Conservation (phyloP, 1,284 basidiomycete genomes). For the Moniliophthora roreri region DNA sequence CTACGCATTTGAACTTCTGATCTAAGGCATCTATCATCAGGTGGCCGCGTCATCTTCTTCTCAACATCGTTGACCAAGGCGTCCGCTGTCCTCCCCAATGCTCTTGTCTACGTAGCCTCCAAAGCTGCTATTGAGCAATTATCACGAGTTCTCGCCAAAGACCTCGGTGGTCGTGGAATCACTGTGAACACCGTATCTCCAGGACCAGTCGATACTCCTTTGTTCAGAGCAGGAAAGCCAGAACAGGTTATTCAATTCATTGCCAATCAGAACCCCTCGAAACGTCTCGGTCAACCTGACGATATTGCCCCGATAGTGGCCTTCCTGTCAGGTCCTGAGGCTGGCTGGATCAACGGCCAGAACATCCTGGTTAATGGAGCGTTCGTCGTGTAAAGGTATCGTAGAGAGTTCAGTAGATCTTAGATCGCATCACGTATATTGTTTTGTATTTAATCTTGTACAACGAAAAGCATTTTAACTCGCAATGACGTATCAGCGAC, state of each 20-base stretch:
- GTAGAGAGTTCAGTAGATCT: too few species aligned
- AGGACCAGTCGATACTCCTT: conserved; percentile 51
- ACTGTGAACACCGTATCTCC: conserved; percentile 60
- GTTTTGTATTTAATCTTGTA: too few species aligned
- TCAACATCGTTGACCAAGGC: conserved; percentile 47
- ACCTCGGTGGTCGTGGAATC: conserved; percentile 49
- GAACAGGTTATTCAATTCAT: conserved; percentile 45
- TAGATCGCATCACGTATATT: too few species aligned
- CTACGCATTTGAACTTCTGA: background rate
- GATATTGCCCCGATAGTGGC: conserved; percentile 54
- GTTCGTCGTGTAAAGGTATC: background rate
- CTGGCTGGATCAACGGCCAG: conserved; percentile 14
- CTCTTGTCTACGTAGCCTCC: conserved; percentile 49
- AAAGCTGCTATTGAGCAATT: conserved; percentile 58
- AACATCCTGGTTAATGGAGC: background rate
- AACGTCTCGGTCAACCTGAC: conserved; percentile 49
- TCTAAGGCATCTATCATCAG: conserved; percentile 25
- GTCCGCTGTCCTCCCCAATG: conserved; percentile 33
- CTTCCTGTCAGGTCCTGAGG: conserved; percentile 51
- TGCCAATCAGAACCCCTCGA: conserved; percentile 42
- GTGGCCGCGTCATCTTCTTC: conserved; percentile 56
- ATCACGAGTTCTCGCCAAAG: conserved; percentile 57
- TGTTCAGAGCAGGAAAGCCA: conserved; percentile 53
- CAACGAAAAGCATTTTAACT: too few species aligned
- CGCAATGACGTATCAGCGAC: too few species aligned